Evolutionary conservation across 805 yeast genomes (phyloP), one percentile per base, ranked within the genome.

Genomic region (Jamesozyma rosinii): DNA sequence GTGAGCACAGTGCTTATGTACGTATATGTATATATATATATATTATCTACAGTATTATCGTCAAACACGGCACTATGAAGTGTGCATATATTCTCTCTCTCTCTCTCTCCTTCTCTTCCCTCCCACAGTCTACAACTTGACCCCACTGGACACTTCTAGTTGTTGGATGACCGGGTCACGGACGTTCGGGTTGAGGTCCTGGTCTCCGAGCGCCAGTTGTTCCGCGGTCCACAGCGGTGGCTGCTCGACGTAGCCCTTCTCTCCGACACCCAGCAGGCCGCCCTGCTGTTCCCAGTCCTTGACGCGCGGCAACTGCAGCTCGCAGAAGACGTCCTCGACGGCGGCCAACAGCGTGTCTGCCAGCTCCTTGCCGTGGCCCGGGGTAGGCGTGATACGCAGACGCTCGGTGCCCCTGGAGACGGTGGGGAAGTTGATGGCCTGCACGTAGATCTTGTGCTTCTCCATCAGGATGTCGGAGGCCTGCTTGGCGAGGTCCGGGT

Each of bases 341-440:
- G 97, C 87, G 10, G 68, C 76, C 43, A 92, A 72, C 53, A 92
- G 74, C 51, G 78, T 73, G 61, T 88, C 86, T 42, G 90, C 74
- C 40, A 86, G 71, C 44, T 81, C 84, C 45, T 78, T 72, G 17
- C 79, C 76, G 64, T 92, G 99, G 43, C 96, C 97, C 31, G 99
- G 99, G 35, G 98, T 89, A 44, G 99, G 97, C n/a, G 99, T 92
- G 60, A 92, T 79, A 68, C 99, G 81, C 57, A 92, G 77, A 63
- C 98, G 81, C 70, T 92, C 99, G 51, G 88, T 82, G 47, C 98
- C 98, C 53, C 83, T 79, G 17, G 96, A 82, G 47, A 92, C 98
- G 20, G 98, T 92, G 48, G 99, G 99, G 79, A 83, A 92, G 70
- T 92, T 92, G 64, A 92, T 92, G 38, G 97, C 96, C 70, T 92